Percentiles rank a stretch among this genome's conserved stretches.
phyloP scores from a whole-genome alignment of 768 basidiomycete genomes.

The Podaxis pistillaris region DNA sequence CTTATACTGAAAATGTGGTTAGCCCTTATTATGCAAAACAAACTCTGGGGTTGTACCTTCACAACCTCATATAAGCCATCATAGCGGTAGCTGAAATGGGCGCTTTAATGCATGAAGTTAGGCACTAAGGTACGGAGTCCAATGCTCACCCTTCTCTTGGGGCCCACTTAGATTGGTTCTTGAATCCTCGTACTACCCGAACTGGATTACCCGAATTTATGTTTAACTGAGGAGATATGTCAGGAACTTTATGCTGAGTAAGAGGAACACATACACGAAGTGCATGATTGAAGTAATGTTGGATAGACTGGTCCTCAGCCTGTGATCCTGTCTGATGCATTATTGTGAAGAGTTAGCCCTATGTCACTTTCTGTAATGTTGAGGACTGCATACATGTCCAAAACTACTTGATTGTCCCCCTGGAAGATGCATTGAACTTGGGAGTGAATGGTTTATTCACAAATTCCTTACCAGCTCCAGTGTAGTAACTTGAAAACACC shows the following conservation, averaged over 20 bases:
- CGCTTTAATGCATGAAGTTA: not conserved
- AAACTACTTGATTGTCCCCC: constrained; percentile 9
- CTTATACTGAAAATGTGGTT: not conserved
- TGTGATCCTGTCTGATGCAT: constrained; percentile 19
- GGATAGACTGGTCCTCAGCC: constrained; percentile 32
- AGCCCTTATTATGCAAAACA: not conserved
- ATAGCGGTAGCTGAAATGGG: constrained; percentile 34
- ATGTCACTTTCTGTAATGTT: not conserved
- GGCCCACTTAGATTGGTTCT: constrained; percentile 30
- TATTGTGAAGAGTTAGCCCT: constrained; percentile 16
- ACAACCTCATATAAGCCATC: constrained; percentile 41
- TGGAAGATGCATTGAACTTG: constrained; percentile 1
- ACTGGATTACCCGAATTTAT: constrained; percentile 32
- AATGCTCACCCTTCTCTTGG: constrained; percentile 30
- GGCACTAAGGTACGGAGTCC: not conserved
- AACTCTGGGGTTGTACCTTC: constrained; percentile 16
- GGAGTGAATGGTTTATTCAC: not conserved
- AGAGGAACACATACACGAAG: constrained; percentile 24
- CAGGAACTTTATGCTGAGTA: not conserved
- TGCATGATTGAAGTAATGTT: constrained; percentile 32
- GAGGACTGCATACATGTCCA: not conserved
- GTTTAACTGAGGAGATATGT: constrained; percentile 21
- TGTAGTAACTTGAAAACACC: constrained; percentile 30
- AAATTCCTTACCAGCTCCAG: constrained; percentile 34
- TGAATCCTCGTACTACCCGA: constrained; percentile 39